A percentile compares a stretch with the other conserved stretches of the same genome.
These are phyloP conservation scores for Ceratobasidium sp. DNA, from an alignment of 1,284 basidiomycete genomes.

Conservation along the genomic window DNA sequence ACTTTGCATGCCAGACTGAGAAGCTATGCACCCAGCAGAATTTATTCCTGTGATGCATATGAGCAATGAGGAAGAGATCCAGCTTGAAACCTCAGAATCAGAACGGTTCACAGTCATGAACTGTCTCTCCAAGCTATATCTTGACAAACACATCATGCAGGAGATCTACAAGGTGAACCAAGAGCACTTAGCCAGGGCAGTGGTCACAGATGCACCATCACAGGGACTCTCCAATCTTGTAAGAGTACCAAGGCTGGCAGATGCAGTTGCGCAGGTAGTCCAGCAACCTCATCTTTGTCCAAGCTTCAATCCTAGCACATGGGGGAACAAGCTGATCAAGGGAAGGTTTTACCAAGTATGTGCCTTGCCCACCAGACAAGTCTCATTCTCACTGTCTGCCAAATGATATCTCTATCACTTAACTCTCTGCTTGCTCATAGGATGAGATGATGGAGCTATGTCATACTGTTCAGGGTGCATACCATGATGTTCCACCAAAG, in stretches of 20 bases:
- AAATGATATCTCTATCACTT: no score
- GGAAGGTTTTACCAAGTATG: not conserved
- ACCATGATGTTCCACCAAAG: no score
- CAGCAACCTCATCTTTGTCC: not conserved
- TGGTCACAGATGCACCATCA: not conserved
- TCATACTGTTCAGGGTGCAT: no score
- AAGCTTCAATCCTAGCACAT: conserved; percentile 3
- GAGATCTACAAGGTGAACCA: not conserved
- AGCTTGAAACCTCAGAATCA: not conserved
- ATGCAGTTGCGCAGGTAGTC: not conserved
- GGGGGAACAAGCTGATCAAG: conserved; percentile 15
- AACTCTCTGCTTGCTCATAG: no score
- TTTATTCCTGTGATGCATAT: conserved; percentile 12
- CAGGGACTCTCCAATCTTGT: not conserved
- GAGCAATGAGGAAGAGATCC: conserved; percentile 8
- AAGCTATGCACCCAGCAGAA: not conserved
- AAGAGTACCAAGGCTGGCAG: not conserved
- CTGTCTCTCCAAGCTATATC: not conserved
- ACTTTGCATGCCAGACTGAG: not conserved
- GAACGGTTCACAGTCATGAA: conserved; percentile 6
- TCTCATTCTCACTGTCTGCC: no score
- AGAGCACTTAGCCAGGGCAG: not conserved
- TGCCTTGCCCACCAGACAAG: no score
- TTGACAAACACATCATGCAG: not conserved
- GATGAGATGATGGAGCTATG: no score